Evolutionary conservation across 2,329 filamentous ascomycete genomes (phyloP).

Genomic region (Fusarium ambrosium): DNA sequence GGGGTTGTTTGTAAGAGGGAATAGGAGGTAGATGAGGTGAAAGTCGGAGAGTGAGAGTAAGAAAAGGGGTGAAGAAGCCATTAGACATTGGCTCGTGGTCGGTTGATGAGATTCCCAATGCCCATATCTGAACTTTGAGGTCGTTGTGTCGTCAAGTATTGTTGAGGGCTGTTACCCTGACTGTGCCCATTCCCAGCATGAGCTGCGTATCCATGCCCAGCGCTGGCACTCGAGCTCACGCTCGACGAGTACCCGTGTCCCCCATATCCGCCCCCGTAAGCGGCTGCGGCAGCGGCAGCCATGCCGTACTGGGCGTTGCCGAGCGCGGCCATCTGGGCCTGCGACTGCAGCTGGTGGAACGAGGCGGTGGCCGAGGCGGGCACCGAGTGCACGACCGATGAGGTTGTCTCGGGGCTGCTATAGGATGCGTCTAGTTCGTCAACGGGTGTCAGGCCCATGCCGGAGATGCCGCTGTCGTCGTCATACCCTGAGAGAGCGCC

Average conservation of each 20-base stretch:
- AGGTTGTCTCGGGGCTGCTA: constrained; percentile 66
- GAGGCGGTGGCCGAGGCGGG: constrained; percentile 53
- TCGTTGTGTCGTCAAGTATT: constrained; percentile 61
- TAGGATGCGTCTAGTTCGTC: constrained; percentile 71
- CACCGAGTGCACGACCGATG: constrained; percentile 59
- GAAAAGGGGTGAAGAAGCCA: neutral
- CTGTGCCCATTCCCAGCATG: constrained; percentile 45
- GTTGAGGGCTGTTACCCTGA: constrained; percentile 57
- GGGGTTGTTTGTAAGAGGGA: neutral
- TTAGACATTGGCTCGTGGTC: constrained; percentile 52
- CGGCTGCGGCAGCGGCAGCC: constrained; percentile 12
- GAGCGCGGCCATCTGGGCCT: constrained; percentile 38
- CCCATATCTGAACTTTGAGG: constrained; percentile 72
- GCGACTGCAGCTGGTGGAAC: constrained; percentile 46
- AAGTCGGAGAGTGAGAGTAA: neutral
- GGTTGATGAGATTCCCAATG: constrained; percentile 71
- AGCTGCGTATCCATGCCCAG: constrained; percentile 51
- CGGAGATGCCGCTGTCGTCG: constrained; percentile 80
- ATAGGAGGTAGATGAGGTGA: neutral
- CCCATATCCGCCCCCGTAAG: constrained; percentile 43
- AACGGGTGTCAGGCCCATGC: constrained; percentile 69
- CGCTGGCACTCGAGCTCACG: constrained; percentile 62
- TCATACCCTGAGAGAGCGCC: constrained; percentile 64
- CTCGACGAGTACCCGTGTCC: constrained; percentile 66
- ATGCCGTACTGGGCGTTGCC: constrained; percentile 43